Conservation (phyloP, 768 basidiomycete species). For the Termitomyces sp. region DNA sequence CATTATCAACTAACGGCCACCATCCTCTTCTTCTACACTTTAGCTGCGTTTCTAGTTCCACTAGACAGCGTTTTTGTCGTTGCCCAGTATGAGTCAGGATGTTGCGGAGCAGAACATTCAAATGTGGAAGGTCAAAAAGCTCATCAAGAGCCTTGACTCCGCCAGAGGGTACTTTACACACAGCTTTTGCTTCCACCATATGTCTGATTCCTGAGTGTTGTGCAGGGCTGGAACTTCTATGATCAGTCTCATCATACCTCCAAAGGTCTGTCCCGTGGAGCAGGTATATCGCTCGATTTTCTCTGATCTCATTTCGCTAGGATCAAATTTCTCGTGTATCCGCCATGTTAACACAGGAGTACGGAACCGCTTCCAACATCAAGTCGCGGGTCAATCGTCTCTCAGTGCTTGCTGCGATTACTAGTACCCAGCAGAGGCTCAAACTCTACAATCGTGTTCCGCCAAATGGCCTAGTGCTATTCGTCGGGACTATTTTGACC, state of each 20-base stretch:
- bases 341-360: constrained; percentile 97
- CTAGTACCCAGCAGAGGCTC: constrained; percentile 94
- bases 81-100: constrained; percentile 73
- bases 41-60: constrained; percentile 22
- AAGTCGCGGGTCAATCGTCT: constrained; percentile 98
- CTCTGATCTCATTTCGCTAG: constrained; percentile 26
- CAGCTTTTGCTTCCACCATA: constrained; percentile 4
- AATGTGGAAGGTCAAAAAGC: constrained; percentile 99
- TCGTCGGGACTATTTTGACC: constrained; percentile 96
- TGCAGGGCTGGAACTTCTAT: constrained; percentile 91
- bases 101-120: constrained; percentile 91
- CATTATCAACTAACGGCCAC: constrained; percentile 18
- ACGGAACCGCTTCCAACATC: constrained; percentile 99
- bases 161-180: constrained; percentile 67
- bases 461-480: constrained; percentile 94
- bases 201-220: constrained; percentile 18
- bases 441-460: constrained; percentile 97
- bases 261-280: constrained; percentile 54
- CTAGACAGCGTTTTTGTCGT: constrained; percentile 26
- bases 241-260: constrained; percentile 97
- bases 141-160: constrained; percentile 95
- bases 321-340: constrained; percentile 93
- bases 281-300: constrained; percentile 4
- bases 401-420: constrained; percentile 96
- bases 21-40: constrained; percentile 11